A percentile compares a stretch with the other conserved stretches of the same genome.
These are phyloP conservation scores for Chalciporus piperatus DNA, from an alignment of 768 basidiomycete genomes.

Conservation along the genomic window DNA sequence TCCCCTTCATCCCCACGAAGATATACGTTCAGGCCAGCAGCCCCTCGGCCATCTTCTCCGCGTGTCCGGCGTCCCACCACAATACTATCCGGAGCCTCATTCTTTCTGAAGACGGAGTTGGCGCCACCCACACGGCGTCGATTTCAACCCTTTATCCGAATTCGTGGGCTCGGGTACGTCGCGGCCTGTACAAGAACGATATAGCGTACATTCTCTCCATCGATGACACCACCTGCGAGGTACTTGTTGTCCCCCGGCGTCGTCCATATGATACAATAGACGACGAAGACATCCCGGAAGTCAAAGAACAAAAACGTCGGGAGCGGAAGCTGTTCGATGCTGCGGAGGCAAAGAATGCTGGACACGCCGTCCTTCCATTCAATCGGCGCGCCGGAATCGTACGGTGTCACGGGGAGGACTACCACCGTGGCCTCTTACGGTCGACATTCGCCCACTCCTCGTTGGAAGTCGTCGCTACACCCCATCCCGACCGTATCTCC, in stretches of 20 bases:
- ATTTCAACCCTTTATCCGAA: neutral
- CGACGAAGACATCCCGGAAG: neutral
- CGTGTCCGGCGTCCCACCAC: neutral
- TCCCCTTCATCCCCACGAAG: neutral
- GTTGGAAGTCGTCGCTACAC: neutral
- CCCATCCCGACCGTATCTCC: neutral
- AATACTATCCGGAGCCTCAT: neutral
- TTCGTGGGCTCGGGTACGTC: neutral
- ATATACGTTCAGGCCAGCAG: neutral
- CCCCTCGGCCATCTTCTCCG: neutral
- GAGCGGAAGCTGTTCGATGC: too few species aligned
- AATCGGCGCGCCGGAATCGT: neutral
- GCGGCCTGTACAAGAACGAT: neutral
- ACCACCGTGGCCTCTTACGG: neutral
- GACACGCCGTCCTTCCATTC: neutral
- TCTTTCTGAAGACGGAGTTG: neutral
- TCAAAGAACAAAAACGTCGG: neutral
- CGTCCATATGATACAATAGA: neutral
- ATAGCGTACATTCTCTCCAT: neutral
- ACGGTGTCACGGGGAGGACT: neutral
- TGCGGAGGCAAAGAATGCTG: neutral
- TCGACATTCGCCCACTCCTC: neutral
- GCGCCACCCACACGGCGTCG: neutral
- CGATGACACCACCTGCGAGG: neutral
- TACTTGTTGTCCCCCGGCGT: neutral